Base-by-base conservation (phyloP, 208 protist species). In the Leishmania major region DNA sequence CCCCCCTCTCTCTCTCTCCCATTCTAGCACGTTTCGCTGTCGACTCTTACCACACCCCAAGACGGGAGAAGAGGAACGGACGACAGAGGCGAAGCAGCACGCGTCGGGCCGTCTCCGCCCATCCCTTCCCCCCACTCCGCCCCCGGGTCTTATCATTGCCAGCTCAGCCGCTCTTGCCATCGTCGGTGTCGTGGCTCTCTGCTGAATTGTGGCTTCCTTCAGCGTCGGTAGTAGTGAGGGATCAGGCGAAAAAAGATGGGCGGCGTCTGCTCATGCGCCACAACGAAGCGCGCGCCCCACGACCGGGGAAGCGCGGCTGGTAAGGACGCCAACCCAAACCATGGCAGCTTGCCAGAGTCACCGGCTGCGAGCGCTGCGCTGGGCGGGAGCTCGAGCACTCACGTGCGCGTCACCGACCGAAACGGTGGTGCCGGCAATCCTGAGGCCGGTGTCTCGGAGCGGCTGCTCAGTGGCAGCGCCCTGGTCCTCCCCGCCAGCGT, bases 191-290 rank as follows among this genome's bases (percentile, higher is more conserved):
- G 5, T 40, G 15, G 37, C 19, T 31, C 5, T 4, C 31, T 43
- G 19, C 19, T 40, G 31, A 19, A 5, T n/a, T 19, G 15, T 25
- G 31, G 37, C 31, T 49, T 37, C 59, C 59, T 67, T 40, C 13
- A 40, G 62, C 62, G 25, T 71, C 22, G 22, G 8, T 40, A 59
- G 17, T 37, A 28, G 71, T 35, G 47, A 57, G 28, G 3, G 3
- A 40, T 35, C 13, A 3, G 19, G 10, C 35, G 1, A 64, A 28
- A 69, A 28, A 69, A n/a, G 13, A 84, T 84, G 80, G 80, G 80
- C 74, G 67, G 80, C 31, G 67, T 80, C 57, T 84, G 80, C 55
- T 75, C 80, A 10, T 72, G 72, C 8, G 75, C 80, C 6, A 57
- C n/a, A 4, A 77, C 83, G 19, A 86, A 82, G 64, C 75, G 67